A percentile compares a stretch with the other conserved stretches of the same genome.
These are phyloP conservation scores for Ceratocystis eucalypticola DNA, from an alignment of 2,329 filamentous ascomycete species.

Conservation along the genomic window DNA sequence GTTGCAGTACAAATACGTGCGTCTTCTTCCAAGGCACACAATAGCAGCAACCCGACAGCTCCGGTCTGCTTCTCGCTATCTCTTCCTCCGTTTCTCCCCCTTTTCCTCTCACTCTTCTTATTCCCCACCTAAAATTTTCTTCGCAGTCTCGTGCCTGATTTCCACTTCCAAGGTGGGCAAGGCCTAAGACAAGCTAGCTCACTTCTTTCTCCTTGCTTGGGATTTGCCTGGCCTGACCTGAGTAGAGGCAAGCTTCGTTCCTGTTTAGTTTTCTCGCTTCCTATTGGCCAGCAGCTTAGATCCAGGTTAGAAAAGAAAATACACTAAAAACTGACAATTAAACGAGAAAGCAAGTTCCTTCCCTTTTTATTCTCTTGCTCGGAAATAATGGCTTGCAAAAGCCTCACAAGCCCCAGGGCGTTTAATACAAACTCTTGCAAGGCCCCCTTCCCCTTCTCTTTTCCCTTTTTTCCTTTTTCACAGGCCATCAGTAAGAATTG, in stretches of 20 bases:
- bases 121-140: background rate
- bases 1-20: too few relatives aligned
- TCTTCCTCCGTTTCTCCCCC: background rate
- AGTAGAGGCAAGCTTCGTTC: background rate
- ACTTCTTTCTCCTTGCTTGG: too few relatives aligned
- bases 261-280: background rate
- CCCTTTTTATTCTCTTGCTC: background rate
- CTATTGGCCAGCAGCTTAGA: background rate
- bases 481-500: background rate
- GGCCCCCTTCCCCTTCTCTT: background rate
- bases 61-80: too few relatives aligned
- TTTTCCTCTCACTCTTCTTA: background rate
- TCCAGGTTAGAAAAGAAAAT: background rate
- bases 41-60: too few relatives aligned
- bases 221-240: too few relatives aligned
- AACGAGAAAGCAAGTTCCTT: background rate
- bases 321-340: background rate
- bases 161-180: background rate
- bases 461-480: background rate
- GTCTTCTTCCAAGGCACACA: too few relatives aligned
- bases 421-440: too few relatives aligned
- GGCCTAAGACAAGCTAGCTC: background rate
- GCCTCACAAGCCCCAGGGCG: too few relatives aligned
- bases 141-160: conserved; percentile 4
- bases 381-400: too few relatives aligned